Evolutionary conservation across 805 yeast genomes (phyloP), one percentile per base, ranked within the genome.

Genomic region (Yarrowia sp.): DNA sequence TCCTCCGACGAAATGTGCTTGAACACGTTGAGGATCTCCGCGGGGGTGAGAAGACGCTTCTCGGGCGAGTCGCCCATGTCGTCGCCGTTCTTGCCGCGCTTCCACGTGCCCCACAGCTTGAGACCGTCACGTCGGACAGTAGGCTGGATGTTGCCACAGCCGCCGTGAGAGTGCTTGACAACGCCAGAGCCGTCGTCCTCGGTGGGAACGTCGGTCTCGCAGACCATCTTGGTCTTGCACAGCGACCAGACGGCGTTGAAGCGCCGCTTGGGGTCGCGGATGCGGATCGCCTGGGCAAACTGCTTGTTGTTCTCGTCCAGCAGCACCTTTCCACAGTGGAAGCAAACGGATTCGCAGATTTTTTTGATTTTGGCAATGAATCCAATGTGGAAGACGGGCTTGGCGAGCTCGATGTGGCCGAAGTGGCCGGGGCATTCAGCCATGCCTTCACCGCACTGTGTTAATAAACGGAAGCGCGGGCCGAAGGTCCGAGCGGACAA

Each of bases 341-440:
- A 92, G 79, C 99, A 94, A 29, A 93, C 93, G 77, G 94, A 88
- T 74, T 94, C 99, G 74, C 97, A 88, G 36, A 90, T 89, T 74
- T 94, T 94, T 73, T 94, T 94, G 71, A 94, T 93, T 73, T 90
- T 93, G 51, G 96, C 83, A 70, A 94, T 85, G 75, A 90, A 94
- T 69, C 97, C 99, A 74, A 94, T 90, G 75, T 94, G 99, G 77
- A 94, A 94, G 36, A 94, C 99, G 13, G 99, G 99, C 73, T 93
- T 94, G 33, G 99, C 98, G 67, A 94, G 81, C 73, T 94, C 99
- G 65, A 94, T 94, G 72, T 94, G 99, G 68, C 99, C 99, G 76
- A 94, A 94, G 78, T 94, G 99, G 64, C 99, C 99, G 0, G 98
- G 98, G 77, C 99, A 94, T 74, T 94, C 98, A 64, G 93, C 90